Evolutionary conservation across 108 stramenopile genomes (phyloP), one percentile per base, ranked within the genome.

Genomic region (Pseudonitzschia pungens): DNA sequence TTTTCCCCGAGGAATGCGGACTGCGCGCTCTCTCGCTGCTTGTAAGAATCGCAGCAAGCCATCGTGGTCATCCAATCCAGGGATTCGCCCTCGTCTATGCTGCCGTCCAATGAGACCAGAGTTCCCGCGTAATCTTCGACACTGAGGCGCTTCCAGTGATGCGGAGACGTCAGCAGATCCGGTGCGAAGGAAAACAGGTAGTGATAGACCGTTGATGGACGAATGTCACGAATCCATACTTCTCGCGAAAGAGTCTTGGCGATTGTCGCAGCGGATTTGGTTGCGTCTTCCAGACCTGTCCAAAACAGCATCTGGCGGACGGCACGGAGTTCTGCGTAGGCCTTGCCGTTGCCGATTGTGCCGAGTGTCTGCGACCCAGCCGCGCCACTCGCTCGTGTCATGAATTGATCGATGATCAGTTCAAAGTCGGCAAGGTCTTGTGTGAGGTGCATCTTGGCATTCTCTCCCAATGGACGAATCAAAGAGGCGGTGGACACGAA

Each of bases 381-480:
- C 32, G 83, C 80, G 20, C 80, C 75, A 27, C 87, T 80, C 36
- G 82, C 77, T 65, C 87, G 88, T 53, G 85, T 71, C 51, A 94
- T 86, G 28, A 94, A 78, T 70, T 94, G 90, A 63, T 91, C 90
- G 44, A 94, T 57, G 14, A 77, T 74, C 31, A 94, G 68, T 78
- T 94, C 93, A 64, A 94, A 87, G 69, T 94, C 93, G 27, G 91
- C 87, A 15, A 94, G 81, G 75, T 94, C 90, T 72, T 94, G 93
- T 24, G 89, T 91, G 33, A 94, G 41, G 57, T 86, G 81, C 69
- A 94, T 73, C 36, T 89, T 77, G 24, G 81, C 86, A 0, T 80
- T 72, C 77, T 92, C 91, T 0, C 85, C 84, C 60, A 94, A 56
- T 7, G 93, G 91, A n/a, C 93, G 80, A 33, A 94, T 79, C 57